A percentile compares a stretch with the other conserved stretches of the same genome.
Evolutionary conservation across 306 rosid species (phyloP).

Genomic region (Begonia loranthoides): DNA sequence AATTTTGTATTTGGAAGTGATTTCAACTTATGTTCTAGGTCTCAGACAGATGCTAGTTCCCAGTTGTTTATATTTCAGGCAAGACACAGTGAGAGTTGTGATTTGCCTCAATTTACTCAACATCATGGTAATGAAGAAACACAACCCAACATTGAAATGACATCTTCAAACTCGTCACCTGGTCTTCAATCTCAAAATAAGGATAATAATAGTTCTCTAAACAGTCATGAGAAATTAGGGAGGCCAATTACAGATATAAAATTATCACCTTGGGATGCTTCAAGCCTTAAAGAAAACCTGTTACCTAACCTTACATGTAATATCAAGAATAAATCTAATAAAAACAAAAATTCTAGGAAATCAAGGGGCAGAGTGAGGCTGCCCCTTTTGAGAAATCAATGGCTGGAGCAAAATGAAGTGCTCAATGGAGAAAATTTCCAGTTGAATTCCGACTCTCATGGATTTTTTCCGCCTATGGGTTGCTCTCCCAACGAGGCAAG

Average conservation of each 20-base stretch:
- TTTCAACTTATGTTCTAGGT: conserved; percentile 14
- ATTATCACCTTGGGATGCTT: conserved; percentile 48
- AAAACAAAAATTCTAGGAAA: conserved; percentile 42
- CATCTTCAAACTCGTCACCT: conserved; percentile 29
- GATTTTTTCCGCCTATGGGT: conserved; percentile 72
- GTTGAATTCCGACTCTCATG: conserved; percentile 40
- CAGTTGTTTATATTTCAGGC: conserved; percentile 21
- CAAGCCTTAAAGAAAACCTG: conserved; percentile 50
- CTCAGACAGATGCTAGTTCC: conserved; percentile 22
- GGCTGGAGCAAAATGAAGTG: conserved; percentile 19
- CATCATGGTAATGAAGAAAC: conserved; percentile 15
- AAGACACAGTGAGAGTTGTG: conserved; percentile 11
- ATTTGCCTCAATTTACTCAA: conserved; percentile 23
- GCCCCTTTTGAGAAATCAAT: conserved; percentile 31
- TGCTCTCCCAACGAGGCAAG: conserved; percentile 74
- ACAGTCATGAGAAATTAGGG: conserved; percentile 22
- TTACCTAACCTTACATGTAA: conserved; percentile 30
- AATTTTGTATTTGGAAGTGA: conserved; percentile 19
- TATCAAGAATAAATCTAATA: conserved; percentile 30
- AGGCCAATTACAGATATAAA: conserved; percentile 30
- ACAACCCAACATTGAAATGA: conserved; percentile 20
- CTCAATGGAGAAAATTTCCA: conserved; percentile 28
- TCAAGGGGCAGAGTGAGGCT: conserved; percentile 35
- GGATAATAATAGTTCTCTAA: conserved; percentile 17
- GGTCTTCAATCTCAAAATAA: conserved; percentile 17